Conservation (phyloP, 495 filamentous ascomycete species). For the Xylaria flabelliformis region DNA sequence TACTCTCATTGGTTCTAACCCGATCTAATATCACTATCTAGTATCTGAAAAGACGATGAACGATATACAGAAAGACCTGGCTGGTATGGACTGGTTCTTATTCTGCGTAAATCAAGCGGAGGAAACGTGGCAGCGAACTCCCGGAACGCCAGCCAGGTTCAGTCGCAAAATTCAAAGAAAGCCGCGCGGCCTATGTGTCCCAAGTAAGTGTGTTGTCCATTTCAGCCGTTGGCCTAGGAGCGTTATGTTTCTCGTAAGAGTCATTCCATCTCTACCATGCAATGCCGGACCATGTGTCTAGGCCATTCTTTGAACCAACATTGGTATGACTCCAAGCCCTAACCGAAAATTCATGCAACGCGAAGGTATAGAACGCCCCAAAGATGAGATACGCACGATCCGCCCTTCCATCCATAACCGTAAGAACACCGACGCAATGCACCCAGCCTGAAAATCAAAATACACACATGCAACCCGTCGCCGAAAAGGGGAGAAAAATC, state of each 20-base stretch:
- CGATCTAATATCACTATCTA: conserved; percentile 6
- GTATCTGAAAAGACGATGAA: neutral
- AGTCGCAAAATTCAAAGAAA: neutral
- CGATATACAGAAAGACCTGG: neutral
- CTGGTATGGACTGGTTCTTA: neutral
- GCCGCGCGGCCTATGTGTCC: neutral
- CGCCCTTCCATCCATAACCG: neutral
- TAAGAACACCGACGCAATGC: conserved; percentile 28
- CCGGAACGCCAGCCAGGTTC: neutral
- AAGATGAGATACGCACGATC: neutral
- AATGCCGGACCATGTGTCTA: conserved; percentile 11
- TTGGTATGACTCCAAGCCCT: neutral
- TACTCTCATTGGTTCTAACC: neutral
- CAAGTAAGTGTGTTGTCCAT: neutral
- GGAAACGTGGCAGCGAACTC: neutral
- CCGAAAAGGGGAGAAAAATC: neutral
- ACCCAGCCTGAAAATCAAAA: conserved; percentile 14
- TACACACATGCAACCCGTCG: neutral
- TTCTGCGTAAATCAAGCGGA: neutral
- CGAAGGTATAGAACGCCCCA: neutral
- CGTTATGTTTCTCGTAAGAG: neutral
- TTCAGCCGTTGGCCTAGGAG: neutral
- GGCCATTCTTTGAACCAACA: conserved; percentile 2
- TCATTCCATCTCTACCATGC: neutral
- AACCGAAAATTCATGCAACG: neutral